Conservation (phyloP, 108 stramenopile genomes). For the Pseudonitzschia delicatissima region DNA sequence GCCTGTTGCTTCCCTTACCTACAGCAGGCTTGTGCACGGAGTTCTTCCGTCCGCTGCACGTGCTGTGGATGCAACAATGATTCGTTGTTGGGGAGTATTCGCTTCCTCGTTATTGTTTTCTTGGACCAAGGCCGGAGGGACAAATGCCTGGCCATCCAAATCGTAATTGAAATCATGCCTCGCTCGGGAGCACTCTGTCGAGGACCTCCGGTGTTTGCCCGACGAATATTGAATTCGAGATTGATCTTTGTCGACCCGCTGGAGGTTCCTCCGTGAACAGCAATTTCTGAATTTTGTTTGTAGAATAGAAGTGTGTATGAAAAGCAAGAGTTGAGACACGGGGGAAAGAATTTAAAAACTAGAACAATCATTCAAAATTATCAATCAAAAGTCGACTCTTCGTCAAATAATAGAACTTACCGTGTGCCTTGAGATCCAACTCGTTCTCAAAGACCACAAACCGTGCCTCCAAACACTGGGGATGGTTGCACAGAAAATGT, state of each 20-base stretch:
- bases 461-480: constrained; percentile 68
- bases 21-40: constrained; percentile 64
- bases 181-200: constrained; percentile 40
- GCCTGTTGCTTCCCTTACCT: constrained; percentile 44
- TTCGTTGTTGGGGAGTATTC: background rate
- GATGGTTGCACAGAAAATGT: constrained; percentile 78
- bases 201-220: constrained; percentile 36
- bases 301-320: too few relatives aligned
- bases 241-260: constrained; percentile 73
- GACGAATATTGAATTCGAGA: constrained; percentile 73
- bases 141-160: constrained; percentile 86
- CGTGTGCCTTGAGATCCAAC: constrained; percentile 78
- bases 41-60: constrained; percentile 72
- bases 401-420: background rate
- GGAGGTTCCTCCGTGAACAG: constrained; percentile 57
- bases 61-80: constrained; percentile 64
- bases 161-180: constrained; percentile 66
- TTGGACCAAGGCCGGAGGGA: constrained; percentile 65
- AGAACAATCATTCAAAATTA: background rate
- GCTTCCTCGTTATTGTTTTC: background rate
- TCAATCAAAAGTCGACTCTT: background rate
- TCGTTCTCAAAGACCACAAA: constrained; percentile 89
- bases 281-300: constrained; percentile 22
- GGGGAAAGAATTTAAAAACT: too few relatives aligned
- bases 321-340: background rate